Percentiles rank a stretch among this genome's conserved stretches.
phyloP scores from a whole-genome alignment of 805 yeast species.

The Ogataea trehalophila region DNA sequence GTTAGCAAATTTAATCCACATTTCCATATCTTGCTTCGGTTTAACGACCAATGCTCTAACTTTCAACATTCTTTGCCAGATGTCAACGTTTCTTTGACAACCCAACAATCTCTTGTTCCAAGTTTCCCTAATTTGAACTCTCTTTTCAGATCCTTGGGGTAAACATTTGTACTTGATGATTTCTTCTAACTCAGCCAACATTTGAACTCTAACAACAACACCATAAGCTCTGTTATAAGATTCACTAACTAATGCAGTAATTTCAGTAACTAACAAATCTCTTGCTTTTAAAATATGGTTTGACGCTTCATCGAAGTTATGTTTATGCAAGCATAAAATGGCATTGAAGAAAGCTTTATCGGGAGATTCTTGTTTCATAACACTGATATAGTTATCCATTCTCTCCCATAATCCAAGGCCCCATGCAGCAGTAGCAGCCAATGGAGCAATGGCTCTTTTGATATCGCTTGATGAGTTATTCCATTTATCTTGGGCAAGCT shows the following conservation, averaged over 20 bases:
- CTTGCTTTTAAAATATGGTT: slow-evolving; percentile 79
- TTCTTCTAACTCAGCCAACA: slow-evolving; percentile 95
- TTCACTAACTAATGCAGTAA: slow-evolving; percentile 91
- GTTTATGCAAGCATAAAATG: slow-evolving; percentile 76
- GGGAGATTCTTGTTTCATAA: slow-evolving; percentile 88
- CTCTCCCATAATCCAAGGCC: slow-evolving; percentile 95
- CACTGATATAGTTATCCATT: slow-evolving; percentile 86
- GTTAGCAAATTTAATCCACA: slow-evolving; percentile 98
- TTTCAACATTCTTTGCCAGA: slow-evolving; percentile 96
- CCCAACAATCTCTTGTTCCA: slow-evolving; percentile 93
- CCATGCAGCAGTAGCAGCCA: slow-evolving; percentile 99
- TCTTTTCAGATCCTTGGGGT: slow-evolving; percentile 77
- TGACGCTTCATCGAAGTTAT: slow-evolving; percentile 77
- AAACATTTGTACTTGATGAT: slow-evolving; percentile 82
- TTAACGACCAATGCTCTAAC: slow-evolving; percentile 89
- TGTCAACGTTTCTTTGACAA: slow-evolving; percentile 94
- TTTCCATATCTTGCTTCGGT: slow-evolving; percentile 95
- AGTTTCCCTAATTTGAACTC: slow-evolving; percentile 75
- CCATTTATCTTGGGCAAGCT: slow-evolving; percentile 87
- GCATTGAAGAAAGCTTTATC: slow-evolving; percentile 95
- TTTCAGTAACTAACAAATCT: slow-evolving; percentile 84
- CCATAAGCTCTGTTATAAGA: slow-evolving; percentile 95
- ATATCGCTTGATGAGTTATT: slow-evolving; percentile 62
- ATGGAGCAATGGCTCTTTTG: slow-evolving; percentile 82
- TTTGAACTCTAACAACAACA: slow-evolving; percentile 94